These are phyloP conservation scores for Phytophthora foliorum DNA, from an alignment of 352 stramenopile species.

Conservation along the genomic window DNA sequence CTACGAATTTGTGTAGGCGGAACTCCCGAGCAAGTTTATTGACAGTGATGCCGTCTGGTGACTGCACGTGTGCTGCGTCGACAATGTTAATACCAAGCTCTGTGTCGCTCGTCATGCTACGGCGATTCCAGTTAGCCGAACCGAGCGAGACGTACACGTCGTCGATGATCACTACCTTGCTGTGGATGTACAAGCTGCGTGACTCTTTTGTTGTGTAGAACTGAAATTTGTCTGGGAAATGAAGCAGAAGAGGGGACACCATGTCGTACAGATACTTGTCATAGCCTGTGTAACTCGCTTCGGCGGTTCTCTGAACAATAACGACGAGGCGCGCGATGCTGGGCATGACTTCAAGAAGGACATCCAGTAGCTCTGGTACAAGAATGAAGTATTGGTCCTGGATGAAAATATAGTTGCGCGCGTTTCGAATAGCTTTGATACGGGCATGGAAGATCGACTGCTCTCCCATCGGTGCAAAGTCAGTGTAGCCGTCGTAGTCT, in stretches of 20 bases:
- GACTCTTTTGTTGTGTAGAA: slow-evolving; percentile 21
- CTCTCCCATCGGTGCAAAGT: slow-evolving; percentile 56
- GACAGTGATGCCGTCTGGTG: slow-evolving; percentile 15
- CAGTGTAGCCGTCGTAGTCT: slow-evolving; percentile 41
- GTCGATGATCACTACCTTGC: slow-evolving; percentile 20
- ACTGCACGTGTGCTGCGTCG: neutral
- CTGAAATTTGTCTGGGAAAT: slow-evolving; percentile 21
- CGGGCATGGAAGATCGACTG: slow-evolving; percentile 50
- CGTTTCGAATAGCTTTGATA: slow-evolving; percentile 58
- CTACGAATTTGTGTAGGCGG: slow-evolving; percentile 17
- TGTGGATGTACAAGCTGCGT: slow-evolving; percentile 22
- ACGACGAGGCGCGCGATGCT: slow-evolving; percentile 49
- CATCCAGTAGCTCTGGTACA: slow-evolving; percentile 37
- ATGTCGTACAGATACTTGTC: slow-evolving; percentile 26
- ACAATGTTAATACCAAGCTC: slow-evolving; percentile 20
- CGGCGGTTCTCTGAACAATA: slow-evolving; percentile 44
- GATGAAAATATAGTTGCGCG: slow-evolving; percentile 62
- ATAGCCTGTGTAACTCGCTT: slow-evolving; percentile 25
- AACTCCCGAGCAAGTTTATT: slow-evolving; percentile 18
- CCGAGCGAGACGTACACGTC: slow-evolving; percentile 20
- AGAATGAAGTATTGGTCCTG: slow-evolving; percentile 68
- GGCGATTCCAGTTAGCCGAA: slow-evolving; percentile 21
- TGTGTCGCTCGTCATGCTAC: slow-evolving; percentile 22
- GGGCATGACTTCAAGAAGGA: slow-evolving; percentile 39
- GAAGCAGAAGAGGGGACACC: slow-evolving; percentile 13